Evolutionary conservation across 495 filamentous ascomycete genomes (phyloP), one percentile per base, ranked within the genome.

Genomic region (Penicillium nucicola): DNA sequence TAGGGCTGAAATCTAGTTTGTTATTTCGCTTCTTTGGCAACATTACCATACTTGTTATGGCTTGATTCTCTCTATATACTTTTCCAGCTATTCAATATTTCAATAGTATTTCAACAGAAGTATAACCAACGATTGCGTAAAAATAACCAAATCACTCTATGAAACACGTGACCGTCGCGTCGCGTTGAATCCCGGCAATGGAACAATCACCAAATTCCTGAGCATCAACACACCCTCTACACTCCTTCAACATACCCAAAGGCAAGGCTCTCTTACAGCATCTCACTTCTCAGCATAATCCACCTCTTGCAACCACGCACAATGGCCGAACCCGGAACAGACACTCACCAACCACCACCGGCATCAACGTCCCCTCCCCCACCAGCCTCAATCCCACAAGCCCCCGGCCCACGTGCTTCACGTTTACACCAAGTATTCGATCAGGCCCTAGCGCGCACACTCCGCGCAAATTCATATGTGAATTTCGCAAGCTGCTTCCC

Each of bases 401-500:
- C 84, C 1, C 88, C 88, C 0, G 90, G 91, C 39, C 84, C 80
- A 4, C 89, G 90, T 70, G 91, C 90, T 14, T 67, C 78, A 13
- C 80, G 82, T 32, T 77, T 97, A 32, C 77, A 83, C 54, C 78
- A 83, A 36, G 75, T 93, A 39, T 92, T 89, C 68, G 72, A 76
- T 34, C 75, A 83, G 32, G 84, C 88, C 1, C 77, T 95, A 12
- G 71, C 75, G 10, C 78, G 85, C 51, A 89, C 90, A 1, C 77
- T 95, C 5, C 79, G 77, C 48, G 85, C 87, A 52, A 83, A 89
- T 66, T 84, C 77, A 31, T 89, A 86, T 65, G 75, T 77, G 39
- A 91, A 90, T 61, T 96, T 98, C 62, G 78, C 85, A 0, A 75
- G 84, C 17, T 98, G 93, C 66, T 98, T 95, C 67, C 93, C 93